A percentile compares a stretch with the other conserved stretches of the same genome.
Evolutionary conservation across 345 rosid genomes (phyloP).

Genomic region (Geranium rotundifolium): DNA sequence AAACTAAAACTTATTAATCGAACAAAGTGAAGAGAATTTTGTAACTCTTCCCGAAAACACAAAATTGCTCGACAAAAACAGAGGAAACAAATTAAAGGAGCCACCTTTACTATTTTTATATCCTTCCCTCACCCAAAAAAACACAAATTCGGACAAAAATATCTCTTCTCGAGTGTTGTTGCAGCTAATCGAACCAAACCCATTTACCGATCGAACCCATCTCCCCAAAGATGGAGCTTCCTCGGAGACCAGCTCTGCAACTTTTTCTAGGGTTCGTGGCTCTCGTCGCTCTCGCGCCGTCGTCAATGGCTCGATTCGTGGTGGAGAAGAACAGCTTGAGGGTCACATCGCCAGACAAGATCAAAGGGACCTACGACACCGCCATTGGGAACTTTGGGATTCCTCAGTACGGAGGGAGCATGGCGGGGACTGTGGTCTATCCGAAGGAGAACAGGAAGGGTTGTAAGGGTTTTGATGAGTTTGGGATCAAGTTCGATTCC

Average conservation of each 20-base stretch:
- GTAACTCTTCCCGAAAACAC: no score
- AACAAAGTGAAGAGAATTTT: no score
- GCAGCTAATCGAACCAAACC: background rate
- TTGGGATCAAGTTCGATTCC: constrained; percentile 50
- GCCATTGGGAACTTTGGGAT: constrained; percentile 98
- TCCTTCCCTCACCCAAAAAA: no score
- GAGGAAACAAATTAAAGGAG: no score
- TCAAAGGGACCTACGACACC: constrained; percentile 73
- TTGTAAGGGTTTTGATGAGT: constrained; percentile 53
- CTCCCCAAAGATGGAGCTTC: constrained; percentile 13
- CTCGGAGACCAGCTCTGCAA: constrained; percentile 9
- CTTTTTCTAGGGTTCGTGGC: constrained; percentile 30
- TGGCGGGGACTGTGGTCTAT: constrained; percentile 75
- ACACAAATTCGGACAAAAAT: background rate
- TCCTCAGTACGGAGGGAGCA: constrained; percentile 98
- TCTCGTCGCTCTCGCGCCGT: constrained; percentile 14
- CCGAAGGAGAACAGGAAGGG: constrained; percentile 68
- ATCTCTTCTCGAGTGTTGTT: background rate
- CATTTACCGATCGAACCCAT: background rate
- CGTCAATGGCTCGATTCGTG: constrained; percentile 48
- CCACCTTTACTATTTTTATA: background rate
- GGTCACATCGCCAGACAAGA: constrained; percentile 84
- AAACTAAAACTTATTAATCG: no score
- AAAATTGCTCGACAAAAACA: no score
- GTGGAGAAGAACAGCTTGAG: constrained; percentile 93